Evolutionary conservation across 1,139 yeast genomes (phyloP), one percentile per base, ranked within the genome.

Genomic region (Pichia sp.): DNA sequence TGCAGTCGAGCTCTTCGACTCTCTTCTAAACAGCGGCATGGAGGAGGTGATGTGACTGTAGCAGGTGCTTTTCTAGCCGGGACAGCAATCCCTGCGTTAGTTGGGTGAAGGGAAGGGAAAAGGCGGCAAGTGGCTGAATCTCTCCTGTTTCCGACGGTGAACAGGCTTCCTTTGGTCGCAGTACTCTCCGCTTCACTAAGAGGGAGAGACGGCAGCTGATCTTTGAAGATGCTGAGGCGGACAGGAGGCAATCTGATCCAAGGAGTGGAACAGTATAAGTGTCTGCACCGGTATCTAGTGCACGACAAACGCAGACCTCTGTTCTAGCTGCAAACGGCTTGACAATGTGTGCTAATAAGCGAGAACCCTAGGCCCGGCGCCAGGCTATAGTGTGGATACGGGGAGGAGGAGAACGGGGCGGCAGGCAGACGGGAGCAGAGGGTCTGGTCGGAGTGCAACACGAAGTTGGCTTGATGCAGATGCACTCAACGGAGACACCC

Each of bases 11-110:
- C 39, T 45, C 39, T 55, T 56, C n/a, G 60, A 48, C n/a, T 55
- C 60, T 50, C 48, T 57, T 30, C 56, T 56, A 36, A 60, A 60
- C 19, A 58, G 44, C 6, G 63, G 61, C 63, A 60, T 60, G 37
- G 37, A 12, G 34, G n/a, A 30, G 34, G 34, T 30, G 34, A n/a
- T 25, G 8, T 25, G 6, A 6, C 9, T 25, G 8, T 9, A 6
- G 28, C 37, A 13, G 37, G 37, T 34, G 37, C 34, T 9, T 6
- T 6, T 25, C 28, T 25, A 25, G 28, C 9, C n/a, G 30, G 30
- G 30, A n/a, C 37, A 34, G 37, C 37, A 13, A 13, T 34, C n/a
- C 37, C 37, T 34, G 37, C 37, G 13, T 18, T 34, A n/a, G 37
- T 18, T 34, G 7, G 18, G n/a, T 18, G 18, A 8, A 13, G 37